Evolutionary conservation across 345 rosid species (phyloP).

Genomic region (Eucalyptus regnans): DNA sequence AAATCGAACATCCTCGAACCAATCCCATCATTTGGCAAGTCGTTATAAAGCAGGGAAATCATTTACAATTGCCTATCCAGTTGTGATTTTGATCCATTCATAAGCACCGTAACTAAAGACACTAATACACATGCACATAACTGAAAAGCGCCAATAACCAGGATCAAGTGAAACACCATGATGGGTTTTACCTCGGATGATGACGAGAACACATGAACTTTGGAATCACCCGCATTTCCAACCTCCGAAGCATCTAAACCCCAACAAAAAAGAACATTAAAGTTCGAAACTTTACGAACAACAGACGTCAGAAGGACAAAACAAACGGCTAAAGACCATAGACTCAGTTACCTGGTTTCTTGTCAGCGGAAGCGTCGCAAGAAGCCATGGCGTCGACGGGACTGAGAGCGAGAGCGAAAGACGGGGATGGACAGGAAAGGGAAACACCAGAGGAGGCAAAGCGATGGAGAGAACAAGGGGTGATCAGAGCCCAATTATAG

Average conservation of each 20-base stretch:
- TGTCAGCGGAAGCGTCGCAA: background rate
- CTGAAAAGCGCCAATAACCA: background rate
- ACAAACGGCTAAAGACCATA: background rate
- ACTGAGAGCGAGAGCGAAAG: background rate
- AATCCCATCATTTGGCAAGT: background rate
- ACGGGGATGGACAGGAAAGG: background rate
- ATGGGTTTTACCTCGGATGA: constrained; percentile 38
- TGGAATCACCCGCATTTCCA: constrained; percentile 18
- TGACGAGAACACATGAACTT: constrained; percentile 49
- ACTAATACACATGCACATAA: background rate
- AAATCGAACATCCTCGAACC: background rate
- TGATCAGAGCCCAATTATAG: background rate
- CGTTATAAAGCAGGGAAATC: background rate
- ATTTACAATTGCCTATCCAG: background rate
- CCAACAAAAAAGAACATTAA: background rate
- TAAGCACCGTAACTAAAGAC: background rate
- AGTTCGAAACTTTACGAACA: background rate
- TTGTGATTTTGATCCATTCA: background rate
- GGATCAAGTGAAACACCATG: background rate
- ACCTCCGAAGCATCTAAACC: constrained; percentile 11
- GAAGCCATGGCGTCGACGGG: background rate
- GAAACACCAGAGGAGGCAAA: background rate
- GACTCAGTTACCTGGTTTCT: background rate
- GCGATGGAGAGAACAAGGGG: background rate
- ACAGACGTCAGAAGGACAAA: background rate